Conservation (phyloP, 768 basidiomycete genomes). For the Boletus subcaerulescens region DNA sequence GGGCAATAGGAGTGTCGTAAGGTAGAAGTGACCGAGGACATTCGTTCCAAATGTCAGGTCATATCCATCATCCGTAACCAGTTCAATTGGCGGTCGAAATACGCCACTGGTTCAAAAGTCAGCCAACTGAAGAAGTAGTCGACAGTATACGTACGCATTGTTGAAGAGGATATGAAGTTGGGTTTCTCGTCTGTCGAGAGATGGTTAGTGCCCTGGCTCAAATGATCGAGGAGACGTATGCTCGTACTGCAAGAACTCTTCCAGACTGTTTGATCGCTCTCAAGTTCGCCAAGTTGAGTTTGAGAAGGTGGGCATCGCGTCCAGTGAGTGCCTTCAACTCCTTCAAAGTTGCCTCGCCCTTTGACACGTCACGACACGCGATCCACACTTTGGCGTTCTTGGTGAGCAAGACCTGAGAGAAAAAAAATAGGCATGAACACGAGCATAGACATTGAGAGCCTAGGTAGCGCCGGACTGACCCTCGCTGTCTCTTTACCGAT, state of each 20-base stretch:
- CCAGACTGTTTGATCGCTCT: conserved; percentile 2
- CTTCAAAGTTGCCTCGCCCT: conserved; percentile 38
- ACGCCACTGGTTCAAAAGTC: background rate
- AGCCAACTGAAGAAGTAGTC: background rate
- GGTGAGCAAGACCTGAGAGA: conserved; percentile 9
- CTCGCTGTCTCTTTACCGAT: conserved; percentile 12
- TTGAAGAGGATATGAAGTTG: conserved; percentile 3
- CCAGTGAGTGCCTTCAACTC: conserved; percentile 39
- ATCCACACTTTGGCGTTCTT: conserved; percentile 42
- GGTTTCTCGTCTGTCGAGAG: background rate
- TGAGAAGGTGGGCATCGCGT: background rate
- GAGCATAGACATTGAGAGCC: background rate
- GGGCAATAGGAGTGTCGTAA: conserved; percentile 5
- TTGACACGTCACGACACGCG: conserved; percentile 40
- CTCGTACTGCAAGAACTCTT: conserved; percentile 28
- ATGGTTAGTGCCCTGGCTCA: conserved; percentile 24
- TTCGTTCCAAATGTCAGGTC: conserved; percentile 8
- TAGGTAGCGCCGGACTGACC: background rate
- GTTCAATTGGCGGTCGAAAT: background rate
- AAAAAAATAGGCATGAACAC: background rate
- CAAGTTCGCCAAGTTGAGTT: no score
- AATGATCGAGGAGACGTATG: conserved; percentile 20
- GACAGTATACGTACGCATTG: background rate
- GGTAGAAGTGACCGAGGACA: conserved; percentile 8
- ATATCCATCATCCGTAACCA: background rate